phyloP scores from a whole-genome alignment of 1,284 basidiomycete species.

The Microstroma glucosiphilum region DNA sequence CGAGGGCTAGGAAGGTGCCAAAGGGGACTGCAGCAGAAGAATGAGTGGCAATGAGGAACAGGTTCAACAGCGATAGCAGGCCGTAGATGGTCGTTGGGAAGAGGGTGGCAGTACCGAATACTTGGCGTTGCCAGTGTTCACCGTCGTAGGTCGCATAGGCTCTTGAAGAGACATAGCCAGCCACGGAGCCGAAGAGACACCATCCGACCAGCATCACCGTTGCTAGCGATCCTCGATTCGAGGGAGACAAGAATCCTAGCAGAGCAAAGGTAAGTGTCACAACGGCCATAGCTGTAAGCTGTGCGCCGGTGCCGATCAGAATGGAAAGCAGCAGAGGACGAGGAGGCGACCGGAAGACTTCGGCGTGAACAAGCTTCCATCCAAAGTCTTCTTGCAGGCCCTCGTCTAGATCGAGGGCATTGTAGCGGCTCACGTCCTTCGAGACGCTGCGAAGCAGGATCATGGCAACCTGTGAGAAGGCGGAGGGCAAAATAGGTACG shows the following conservation, averaged over 20 bases:
- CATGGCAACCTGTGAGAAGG: slow-evolving; percentile 62
- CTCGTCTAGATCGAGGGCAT: slow-evolving; percentile 86
- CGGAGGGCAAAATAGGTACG: no score
- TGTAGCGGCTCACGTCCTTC: slow-evolving; percentile 91
- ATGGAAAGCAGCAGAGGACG: slow-evolving; percentile 70
- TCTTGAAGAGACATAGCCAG: slow-evolving; percentile 81
- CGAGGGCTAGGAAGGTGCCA: slow-evolving; percentile 79
- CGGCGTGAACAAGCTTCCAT: slow-evolving; percentile 94
- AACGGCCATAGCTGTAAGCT: slow-evolving; percentile 78
- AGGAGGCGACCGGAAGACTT: slow-evolving; percentile 82
- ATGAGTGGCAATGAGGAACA: slow-evolving; percentile 64
- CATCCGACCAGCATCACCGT: slow-evolving; percentile 95
- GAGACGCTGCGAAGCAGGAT: slow-evolving; percentile 78
- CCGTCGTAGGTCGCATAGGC: slow-evolving; percentile 79
- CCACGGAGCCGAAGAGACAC: slow-evolving; percentile 85
- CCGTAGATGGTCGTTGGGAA: slow-evolving; percentile 67
- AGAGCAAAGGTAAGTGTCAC: slow-evolving; percentile 94
- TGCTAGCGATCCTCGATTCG: slow-evolving; percentile 86
- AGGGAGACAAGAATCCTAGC: slow-evolving; percentile 93
- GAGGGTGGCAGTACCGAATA: slow-evolving; percentile 77
- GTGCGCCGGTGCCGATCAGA: slow-evolving; percentile 82
- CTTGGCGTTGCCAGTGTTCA: slow-evolving; percentile 69
- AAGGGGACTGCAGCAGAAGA: slow-evolving; percentile 96
- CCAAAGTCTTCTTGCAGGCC: slow-evolving; percentile 97
- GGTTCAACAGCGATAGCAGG: slow-evolving; percentile 39